These are phyloP conservation scores for Scheffersomyces parashehatae DNA, from an alignment of 1,139 yeast genomes.

Conservation along the genomic window DNA sequence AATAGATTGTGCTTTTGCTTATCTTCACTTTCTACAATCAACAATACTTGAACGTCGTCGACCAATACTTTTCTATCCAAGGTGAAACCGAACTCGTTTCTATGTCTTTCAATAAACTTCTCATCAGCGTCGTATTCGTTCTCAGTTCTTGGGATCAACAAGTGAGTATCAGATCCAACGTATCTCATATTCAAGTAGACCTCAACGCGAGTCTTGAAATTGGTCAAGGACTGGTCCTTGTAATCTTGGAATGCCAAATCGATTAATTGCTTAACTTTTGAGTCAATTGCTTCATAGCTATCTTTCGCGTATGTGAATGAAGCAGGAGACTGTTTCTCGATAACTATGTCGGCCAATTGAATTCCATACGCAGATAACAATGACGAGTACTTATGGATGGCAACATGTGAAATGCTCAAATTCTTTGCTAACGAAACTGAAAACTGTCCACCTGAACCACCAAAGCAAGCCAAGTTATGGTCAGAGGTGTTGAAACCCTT, in stretches of 20 bases:
- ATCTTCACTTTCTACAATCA: conserved; percentile 33
- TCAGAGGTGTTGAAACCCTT: conserved; percentile 42
- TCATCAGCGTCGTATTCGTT: conserved; percentile 25
- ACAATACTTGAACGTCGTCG: conserved; percentile 72
- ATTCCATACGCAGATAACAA: conserved; percentile 48
- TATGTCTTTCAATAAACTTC: conserved; percentile 34
- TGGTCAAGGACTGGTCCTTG: conserved; percentile 29
- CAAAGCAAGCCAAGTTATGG: conserved; percentile 47
- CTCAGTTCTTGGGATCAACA: conserved; percentile 53
- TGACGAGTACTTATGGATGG: conserved; percentile 46
- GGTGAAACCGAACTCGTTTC: conserved; percentile 42
- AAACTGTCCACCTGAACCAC: conserved; percentile 52
- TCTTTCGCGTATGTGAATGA: conserved; percentile 26
- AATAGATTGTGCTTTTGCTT: conserved; percentile 35
- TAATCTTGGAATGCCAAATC: conserved; percentile 33
- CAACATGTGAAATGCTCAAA: conserved; percentile 38
- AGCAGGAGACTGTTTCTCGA: conserved; percentile 65
- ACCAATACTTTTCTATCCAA: conserved; percentile 58
- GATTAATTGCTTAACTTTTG: conserved; percentile 24
- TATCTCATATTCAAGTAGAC: conserved; percentile 76
- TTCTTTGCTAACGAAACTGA: conserved; percentile 41
- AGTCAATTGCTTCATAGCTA: conserved; percentile 22
- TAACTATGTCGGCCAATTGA: conserved; percentile 47
- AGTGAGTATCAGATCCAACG: conserved; percentile 83
- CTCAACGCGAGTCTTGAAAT: conserved; percentile 44